These are phyloP conservation scores for Colletotrichum neosansevieriae DNA, from an alignment of 2,329 filamentous ascomycete genomes.

Conservation along the genomic window DNA sequence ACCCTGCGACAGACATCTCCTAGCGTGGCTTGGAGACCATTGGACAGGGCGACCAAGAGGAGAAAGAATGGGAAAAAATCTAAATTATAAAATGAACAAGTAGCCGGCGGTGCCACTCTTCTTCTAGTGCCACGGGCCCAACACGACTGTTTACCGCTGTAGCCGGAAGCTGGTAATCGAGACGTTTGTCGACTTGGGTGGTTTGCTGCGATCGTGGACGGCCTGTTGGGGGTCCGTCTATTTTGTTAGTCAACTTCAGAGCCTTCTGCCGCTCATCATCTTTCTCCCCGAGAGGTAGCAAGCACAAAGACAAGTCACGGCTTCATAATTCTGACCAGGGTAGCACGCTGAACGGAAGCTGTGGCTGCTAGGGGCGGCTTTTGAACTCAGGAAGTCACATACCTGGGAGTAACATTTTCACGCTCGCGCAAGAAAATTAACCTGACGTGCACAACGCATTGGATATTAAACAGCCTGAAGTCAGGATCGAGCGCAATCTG, in stretches of 20 bases:
- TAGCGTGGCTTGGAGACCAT: constrained; percentile 14
- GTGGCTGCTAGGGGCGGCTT: too few species aligned
- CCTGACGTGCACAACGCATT: neutral
- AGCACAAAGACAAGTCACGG: too few species aligned
- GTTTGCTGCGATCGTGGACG: neutral
- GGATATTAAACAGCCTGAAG: neutral
- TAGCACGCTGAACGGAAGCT: too few species aligned
- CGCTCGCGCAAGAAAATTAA: too few species aligned
- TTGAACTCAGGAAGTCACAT: too few species aligned
- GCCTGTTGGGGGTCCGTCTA: constrained; percentile 9
- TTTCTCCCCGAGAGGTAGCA: too few species aligned
- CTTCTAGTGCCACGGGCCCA: constrained; percentile 35
- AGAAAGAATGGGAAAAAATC: neutral
- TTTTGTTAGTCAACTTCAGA: constrained; percentile 3
- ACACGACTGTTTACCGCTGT: constrained; percentile 22
- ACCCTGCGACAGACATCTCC: neutral
- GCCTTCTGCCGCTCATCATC: too few species aligned
- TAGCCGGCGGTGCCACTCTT: constrained; percentile 34
- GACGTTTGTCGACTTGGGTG: constrained; percentile 20
- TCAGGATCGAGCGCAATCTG: neutral
- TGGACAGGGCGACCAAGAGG: neutral
- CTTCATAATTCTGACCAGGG: too few species aligned
- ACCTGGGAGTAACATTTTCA: too few species aligned
- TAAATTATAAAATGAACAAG: neutral
- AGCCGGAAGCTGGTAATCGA: constrained; percentile 15